Percentiles rank a stretch among this genome's conserved stretches.
These are phyloP conservation scores for Rubroshorea leprosula DNA, from an alignment of 345 rosid genomes.

Conservation along the genomic window DNA sequence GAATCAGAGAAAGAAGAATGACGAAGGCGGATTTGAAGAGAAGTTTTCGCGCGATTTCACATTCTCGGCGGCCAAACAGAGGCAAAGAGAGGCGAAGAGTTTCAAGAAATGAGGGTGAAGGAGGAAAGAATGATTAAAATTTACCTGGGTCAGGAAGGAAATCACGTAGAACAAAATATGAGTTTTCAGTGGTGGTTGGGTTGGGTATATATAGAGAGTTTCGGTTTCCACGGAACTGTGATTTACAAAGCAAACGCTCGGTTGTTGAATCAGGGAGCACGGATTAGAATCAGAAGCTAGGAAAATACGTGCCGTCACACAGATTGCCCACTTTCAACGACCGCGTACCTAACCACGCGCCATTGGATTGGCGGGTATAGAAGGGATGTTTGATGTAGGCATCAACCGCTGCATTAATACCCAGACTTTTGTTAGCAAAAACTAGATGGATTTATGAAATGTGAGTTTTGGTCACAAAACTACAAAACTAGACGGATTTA, in stretches of 20 bases:
- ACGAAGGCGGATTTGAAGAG: constrained; percentile 5
- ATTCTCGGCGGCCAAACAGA: constrained; percentile 10
- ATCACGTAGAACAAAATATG: no score
- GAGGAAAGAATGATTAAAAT: no score
- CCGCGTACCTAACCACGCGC: background rate
- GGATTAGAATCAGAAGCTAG: background rate
- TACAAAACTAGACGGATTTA: no score
- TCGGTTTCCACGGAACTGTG: constrained; percentile 24
- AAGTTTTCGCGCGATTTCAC: constrained; percentile 3
- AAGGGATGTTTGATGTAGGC: no score
- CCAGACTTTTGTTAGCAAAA: no score
- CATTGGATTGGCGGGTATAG: no score
- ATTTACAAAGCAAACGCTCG: constrained; percentile 17
- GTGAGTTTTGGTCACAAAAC: no score
- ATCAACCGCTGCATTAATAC: no score
- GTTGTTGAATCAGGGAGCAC: constrained; percentile 32
- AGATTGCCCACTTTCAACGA: background rate
- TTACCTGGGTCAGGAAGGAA: no score
- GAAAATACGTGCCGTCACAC: background rate
- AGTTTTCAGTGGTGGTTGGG: no score
- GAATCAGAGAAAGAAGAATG: background rate
- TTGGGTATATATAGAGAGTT: constrained; percentile 30
- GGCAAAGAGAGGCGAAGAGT: background rate
- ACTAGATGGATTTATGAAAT: no score
- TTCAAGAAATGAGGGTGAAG: background rate